Evolutionary conservation across 495 filamentous ascomycete species (phyloP).

Genomic region (Penicillium egyptiacum): DNA sequence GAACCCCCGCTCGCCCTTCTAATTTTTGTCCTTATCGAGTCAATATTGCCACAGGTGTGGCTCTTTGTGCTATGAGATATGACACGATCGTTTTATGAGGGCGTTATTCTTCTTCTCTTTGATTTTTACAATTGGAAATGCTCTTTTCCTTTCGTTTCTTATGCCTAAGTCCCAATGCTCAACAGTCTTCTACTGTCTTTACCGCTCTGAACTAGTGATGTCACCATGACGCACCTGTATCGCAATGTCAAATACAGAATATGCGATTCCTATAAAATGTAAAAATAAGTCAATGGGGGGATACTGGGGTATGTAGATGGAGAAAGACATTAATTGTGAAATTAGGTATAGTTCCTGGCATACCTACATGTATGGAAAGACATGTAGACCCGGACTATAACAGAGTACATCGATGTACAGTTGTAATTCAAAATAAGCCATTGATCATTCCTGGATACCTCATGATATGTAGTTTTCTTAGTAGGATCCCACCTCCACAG

Average conservation of each 20-base stretch:
- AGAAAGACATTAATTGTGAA: neutral
- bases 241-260: conserved; percentile 7
- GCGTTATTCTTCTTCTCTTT: conserved; percentile 9
- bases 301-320: neutral
- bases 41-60: neutral
- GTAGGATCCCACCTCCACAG: conserved; percentile 47
- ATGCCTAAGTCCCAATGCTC: neutral
- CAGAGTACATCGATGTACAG: neutral
- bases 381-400: neutral
- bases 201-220: conserved; percentile 22
- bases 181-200: neutral
- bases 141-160: neutral
- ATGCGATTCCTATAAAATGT: neutral
- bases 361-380: neutral
- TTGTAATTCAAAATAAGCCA: neutral
- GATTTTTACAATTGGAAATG: neutral
- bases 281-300: neutral
- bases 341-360: neutral
- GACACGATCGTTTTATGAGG: conserved; percentile 6
- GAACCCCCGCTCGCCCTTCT: conserved; percentile 36
- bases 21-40: neutral
- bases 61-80: conserved; percentile 6
- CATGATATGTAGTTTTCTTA: conserved; percentile 9
- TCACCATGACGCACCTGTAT: conserved; percentile 26
- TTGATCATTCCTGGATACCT: conserved; percentile 1